phyloP scores from a whole-genome alignment of 1,284 basidiomycete genomes.

The Pseudozyma sp. region DNA sequence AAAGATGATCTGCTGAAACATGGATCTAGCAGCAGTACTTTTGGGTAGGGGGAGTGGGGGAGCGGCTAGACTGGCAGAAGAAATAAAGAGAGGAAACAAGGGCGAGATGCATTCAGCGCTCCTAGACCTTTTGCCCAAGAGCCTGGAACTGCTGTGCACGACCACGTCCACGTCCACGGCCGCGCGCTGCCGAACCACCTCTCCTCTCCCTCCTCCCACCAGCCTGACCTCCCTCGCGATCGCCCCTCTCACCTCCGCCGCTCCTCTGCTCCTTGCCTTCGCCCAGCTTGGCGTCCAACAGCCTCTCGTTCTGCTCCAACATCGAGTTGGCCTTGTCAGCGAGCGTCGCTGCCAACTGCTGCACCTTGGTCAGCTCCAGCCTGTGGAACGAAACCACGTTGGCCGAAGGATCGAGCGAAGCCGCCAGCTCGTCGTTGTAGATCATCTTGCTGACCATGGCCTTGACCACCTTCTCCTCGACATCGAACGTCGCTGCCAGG shows the following conservation, averaged over 20 bases:
- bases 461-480: conserved; percentile 82
- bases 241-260: conserved; percentile 40
- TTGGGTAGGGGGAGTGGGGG: conserved; percentile 3
- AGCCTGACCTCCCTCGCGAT: conserved; percentile 48
- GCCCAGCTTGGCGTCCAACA: conserved; percentile 88
- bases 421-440: conserved; percentile 94
- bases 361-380: conserved; percentile 77
- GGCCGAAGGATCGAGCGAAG: conserved; percentile 86
- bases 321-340: conserved; percentile 87
- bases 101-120: background rate
- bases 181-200: conserved; percentile 57
- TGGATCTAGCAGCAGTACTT: conserved; percentile 16
- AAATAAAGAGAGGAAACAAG: background rate
- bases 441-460: conserved; percentile 98
- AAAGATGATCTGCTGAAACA: background rate
- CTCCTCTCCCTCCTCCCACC: conserved; percentile 58
- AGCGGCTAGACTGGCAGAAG: background rate
- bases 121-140: conserved; percentile 60
- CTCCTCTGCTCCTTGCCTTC: conserved; percentile 55
- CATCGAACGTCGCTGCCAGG: conserved; percentile 86
- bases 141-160: conserved; percentile 62
- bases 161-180: conserved; percentile 61
- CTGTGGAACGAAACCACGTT: conserved; percentile 91
- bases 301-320: conserved; percentile 96
- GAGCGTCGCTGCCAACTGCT: conserved; percentile 71